Evolutionary conservation across 257 asterid genomes (phyloP).

Genomic region (Solanum chilense): DNA sequence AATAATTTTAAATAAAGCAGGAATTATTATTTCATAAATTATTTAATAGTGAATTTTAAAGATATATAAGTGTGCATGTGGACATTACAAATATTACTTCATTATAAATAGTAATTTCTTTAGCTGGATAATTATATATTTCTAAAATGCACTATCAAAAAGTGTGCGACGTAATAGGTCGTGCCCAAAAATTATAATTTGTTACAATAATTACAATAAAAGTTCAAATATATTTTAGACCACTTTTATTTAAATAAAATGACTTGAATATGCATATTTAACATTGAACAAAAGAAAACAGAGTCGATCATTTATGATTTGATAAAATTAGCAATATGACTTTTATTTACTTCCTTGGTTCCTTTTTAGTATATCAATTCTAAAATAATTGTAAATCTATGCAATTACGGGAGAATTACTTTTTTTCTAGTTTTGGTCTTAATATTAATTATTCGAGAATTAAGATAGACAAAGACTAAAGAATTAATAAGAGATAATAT

Average conservation of each 20-base stretch:
- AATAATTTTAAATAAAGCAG: no score
- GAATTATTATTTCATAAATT: fast-evolving
- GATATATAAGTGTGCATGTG: no score
- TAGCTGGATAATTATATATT: no score
- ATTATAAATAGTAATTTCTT: no score
- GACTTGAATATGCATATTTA: no score
- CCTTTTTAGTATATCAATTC: neutral
- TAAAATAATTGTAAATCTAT: neutral
- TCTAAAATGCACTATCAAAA: neutral
- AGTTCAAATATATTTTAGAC: no score
- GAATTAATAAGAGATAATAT: no score
- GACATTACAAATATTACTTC: no score
- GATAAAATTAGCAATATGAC: neutral
- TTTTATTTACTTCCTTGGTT: neutral
- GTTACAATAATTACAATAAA: neutral
- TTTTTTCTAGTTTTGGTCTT: neutral
- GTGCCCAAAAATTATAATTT: neutral
- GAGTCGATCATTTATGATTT: neutral
- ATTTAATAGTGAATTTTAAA: no score
- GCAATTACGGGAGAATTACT: neutral
- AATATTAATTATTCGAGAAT: neutral
- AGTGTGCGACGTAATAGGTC: fast-evolving
- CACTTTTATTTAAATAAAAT: no score
- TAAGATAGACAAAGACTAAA: neutral
- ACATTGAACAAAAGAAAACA: neutral